Evolutionary conservation across 345 rosid species (phyloP), one percentile per base, ranked within the genome.

Genomic region (Durio zibethinus): DNA sequence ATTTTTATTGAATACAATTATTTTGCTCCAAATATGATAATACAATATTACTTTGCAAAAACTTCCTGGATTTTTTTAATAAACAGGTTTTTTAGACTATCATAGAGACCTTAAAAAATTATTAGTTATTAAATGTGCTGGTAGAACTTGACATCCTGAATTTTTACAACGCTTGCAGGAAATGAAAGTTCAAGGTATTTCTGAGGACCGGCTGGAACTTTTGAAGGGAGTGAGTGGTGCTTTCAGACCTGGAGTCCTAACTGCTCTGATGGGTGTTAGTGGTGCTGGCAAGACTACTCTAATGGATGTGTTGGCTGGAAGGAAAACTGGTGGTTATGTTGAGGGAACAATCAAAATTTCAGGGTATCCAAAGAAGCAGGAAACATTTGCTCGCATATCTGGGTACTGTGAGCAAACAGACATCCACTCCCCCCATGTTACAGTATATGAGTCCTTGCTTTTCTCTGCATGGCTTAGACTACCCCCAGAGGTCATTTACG

Each of bases 391-490:
- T 76, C 88, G 94, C 12, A 84, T 91, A 52, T 80, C 92, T 1
- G 94, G 92, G 53, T 91, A 91, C 71, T 91, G 94, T 61, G 94
- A 91, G 74, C 94, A 89, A 84, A 90, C 83, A 10, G 94, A 90
- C 60, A 85, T 90, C 47, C 94, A 90, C 76, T 90, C 94, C 36
- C 94, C 94, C 8, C 86, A 89, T 56, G 89, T 89, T 35, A 89
- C 94, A 20, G 89, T 90, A 54, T 85, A 85, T 42, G 92, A 90
- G 67, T 89, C 94, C 35, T 68, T 90, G 79, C 68, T 84, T 25
- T 90, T 82, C 76, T 90, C 94, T 72, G 91, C 92, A 0, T 89
- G 94, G 92, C 90, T 90, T 69, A 83, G 92, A 35, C 64, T 89
- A 45, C 85, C 89, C 14, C 82, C 89, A 9, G 95, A 90, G 42